phyloP scores from a whole-genome alignment of 2,329 filamentous ascomycete genomes.

The Microsporum ferrugineum region DNA sequence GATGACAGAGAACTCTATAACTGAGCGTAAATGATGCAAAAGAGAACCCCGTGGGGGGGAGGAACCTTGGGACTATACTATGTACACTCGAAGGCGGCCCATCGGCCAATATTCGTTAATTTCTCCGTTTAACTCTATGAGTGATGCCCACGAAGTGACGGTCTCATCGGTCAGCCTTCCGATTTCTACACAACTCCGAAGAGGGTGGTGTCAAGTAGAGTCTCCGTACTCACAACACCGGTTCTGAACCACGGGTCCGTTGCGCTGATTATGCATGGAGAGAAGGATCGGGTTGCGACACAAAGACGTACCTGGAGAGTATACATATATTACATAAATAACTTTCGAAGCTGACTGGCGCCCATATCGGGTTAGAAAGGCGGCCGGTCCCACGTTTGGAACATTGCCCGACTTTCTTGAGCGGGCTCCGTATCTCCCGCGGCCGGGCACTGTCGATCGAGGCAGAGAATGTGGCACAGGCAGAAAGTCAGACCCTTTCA shows the following conservation, averaged over 20 bases:
- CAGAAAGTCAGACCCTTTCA: neutral
- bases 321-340: neutral
- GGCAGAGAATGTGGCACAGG: neutral
- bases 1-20: neutral
- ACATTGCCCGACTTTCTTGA: neutral
- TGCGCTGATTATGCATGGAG: neutral
- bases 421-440: neutral
- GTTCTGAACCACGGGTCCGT: neutral
- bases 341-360: neutral
- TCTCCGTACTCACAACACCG: neutral
- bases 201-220: neutral
- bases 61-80: neutral
- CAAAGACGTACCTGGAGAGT: neutral
- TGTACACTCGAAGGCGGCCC: neutral
- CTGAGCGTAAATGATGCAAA: neutral
- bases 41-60: neutral
- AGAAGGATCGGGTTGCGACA: conserved; percentile 1
- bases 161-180: neutral
- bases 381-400: neutral
- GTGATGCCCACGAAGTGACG: neutral
- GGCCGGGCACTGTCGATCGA: neutral
- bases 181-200: neutral
- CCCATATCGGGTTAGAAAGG: neutral
- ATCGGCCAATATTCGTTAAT: neutral
- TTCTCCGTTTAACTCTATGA: neutral